Percentiles rank a stretch among this genome's conserved stretches.
These are phyloP conservation scores for Zygosaccharomyces lentus DNA, from an alignment of 805 yeast genomes.

Conservation along the genomic window DNA sequence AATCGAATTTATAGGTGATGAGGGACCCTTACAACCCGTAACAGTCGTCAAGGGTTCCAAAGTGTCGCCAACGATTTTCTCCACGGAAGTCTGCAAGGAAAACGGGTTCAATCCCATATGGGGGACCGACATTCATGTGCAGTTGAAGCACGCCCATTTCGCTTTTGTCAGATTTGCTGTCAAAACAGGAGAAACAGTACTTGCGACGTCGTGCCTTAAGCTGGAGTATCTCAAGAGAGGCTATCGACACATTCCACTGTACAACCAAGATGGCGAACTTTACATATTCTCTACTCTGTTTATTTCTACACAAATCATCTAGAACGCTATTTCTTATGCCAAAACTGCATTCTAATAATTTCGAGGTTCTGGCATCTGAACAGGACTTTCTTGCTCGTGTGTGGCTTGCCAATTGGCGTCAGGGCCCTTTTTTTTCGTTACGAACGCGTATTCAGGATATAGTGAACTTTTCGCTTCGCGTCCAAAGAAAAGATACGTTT, in stretches of 20 bases:
- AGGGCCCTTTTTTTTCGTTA: neutral
- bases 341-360: slow-evolving; percentile 1
- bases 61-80: slow-evolving; percentile 10
- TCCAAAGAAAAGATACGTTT: neutral
- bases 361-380: neutral
- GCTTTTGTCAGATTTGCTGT: slow-evolving; percentile 55
- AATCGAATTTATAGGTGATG: slow-evolving; percentile 22
- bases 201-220: slow-evolving; percentile 61
- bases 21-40: slow-evolving; percentile 21
- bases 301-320: slow-evolving; percentile 27
- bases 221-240: slow-evolving; percentile 68
- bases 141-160: slow-evolving; percentile 38
- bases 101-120: slow-evolving; percentile 90
- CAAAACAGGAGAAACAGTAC: slow-evolving; percentile 39
- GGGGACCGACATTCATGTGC: slow-evolving; percentile 53
- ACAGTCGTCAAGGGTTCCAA: slow-evolving; percentile 22
- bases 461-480: slow-evolving; percentile 5
- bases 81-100: slow-evolving; percentile 40
- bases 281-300: slow-evolving; percentile 56
- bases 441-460: slow-evolving; percentile 1
- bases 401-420: neutral
- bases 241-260: slow-evolving; percentile 74
- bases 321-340: neutral
- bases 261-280: slow-evolving; percentile 78
- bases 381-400: neutral